Base-by-base conservation (phyloP, 306 rosid genomes). In the Cucurbita pepo region DNA sequence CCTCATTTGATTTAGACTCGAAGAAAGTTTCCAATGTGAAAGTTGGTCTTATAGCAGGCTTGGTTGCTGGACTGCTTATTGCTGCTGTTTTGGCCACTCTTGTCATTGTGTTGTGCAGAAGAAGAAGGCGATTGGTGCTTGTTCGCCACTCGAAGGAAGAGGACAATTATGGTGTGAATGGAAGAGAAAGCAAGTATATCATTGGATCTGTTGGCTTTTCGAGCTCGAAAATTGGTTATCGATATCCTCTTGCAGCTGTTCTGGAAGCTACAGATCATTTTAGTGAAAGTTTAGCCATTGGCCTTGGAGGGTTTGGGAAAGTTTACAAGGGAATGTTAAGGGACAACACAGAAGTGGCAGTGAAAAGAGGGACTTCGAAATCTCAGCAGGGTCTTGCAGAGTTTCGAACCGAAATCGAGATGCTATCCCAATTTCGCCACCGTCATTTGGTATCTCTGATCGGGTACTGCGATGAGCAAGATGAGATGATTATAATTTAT, bases 281-380 rank as follows among this genome's bases (percentile, higher is more conserved):
- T 74, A 87, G 86, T 51, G 91, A 89, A 48, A 83, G 63, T 75
- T 56, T 85, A 74, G 81, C 80, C 6, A 75, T 89, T 74, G 96
- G 96, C 30, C 76, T 65, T 40, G 96, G 92, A 63, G 96, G 96
- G 19, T 87, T 89, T 72, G 96, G 96, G 56, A 85, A 85, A 77
- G 92, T 89, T 59, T 89, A 87, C 83, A 84, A 76, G 56, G 96
- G 92, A 38, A 75, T 82, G 80, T 78, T 89, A 21, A 85, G 53
- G 77, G 88, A 81, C 82, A 82, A 47, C 37, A 85, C 85, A 3
- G 80, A 79, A 77, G 96, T 89, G 60, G 96, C 96, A 18, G 88
- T 89, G 36, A 89, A 87, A 76, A 81, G 92, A 71, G 91, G 89
- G 8, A 56, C 75, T 43, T 48, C 81, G 13, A 75, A 80, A 62